Evolutionary conservation across 768 basidiomycete species (phyloP), one percentile per base, ranked within the genome.

Genomic region (Boletus speciosus): DNA sequence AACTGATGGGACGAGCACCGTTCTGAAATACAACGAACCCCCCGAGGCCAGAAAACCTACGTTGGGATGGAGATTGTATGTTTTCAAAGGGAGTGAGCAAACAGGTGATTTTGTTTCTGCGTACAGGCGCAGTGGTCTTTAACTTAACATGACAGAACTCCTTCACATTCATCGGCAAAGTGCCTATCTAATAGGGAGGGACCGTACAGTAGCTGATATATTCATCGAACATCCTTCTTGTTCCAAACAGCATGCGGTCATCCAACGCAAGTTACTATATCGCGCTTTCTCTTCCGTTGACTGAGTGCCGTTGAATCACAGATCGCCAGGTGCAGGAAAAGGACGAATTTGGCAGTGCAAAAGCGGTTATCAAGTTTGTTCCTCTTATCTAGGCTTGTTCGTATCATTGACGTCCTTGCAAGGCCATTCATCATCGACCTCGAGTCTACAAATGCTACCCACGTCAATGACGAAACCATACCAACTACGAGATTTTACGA

Each of bases 361-460:
- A 91, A 67, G 77, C 81, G n/a, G 72, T 79, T 5, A 81, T 91
- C 42, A 99, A 98, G 96, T 96, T 45, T 41, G 90, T 79, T 8
- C 19, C 49, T 44, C 21, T 19, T 35, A 8, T 39, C 51, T n/a
- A 36, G 12, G 11, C 31, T 36, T 58, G 45, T 60, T 29, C 36
- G 23, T 57, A 19, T 37, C 36, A 21, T 25, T 60, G 35, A 66
- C 12, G 23, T 35, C 56, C 23, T 41, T 34, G 29, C 19, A 49
- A 98, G 94, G 66, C 94, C 97, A 1, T 99, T 94, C 69, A 82
- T 99, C 47, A 97, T 99, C 55, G 97, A 99, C 72, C 82, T 99
- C 9, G 95, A 99, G 62, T 97, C 94, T n/a, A 98, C 97, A 3
- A 99, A 99, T 66, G 86, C 90, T 2, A 98, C 97, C 0, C 78